Base-by-base conservation (phyloP, 2,329 filamentous ascomycete species). In the Exophiala alcalophila region DNA sequence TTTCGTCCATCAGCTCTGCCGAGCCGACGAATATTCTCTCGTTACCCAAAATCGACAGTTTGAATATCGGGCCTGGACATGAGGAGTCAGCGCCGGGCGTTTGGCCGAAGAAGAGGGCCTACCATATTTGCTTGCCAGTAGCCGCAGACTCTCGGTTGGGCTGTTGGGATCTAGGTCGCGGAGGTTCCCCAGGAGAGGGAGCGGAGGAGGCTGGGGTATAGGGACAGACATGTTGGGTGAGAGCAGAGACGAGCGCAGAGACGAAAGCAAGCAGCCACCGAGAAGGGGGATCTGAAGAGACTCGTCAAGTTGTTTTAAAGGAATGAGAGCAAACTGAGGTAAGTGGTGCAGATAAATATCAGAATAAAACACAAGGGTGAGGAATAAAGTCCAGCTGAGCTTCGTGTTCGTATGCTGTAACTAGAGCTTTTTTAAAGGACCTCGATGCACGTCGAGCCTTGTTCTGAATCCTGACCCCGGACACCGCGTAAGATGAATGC, bases 1-100 rank as follows among this genome's bases (percentile, higher is more conserved):
- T 57, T 55, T 86, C 82, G 42, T 83, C 72, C 21, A 84, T 65
- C 0, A 86, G 65, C 25, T 71, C 72, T 12, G 74, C 70, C 21
- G 66, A 76, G 29, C 68, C 71, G 30, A 77, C 65, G 42, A 83
- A 64, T 30, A 81, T 67, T 11, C 69, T 58, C 4, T 65, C 57
- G 10, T 60, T 62, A 1, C 72, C 67, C 4, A 73, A 69, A 4
- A 81, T 59, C 11, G 63, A 69, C 35, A 85, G 64, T 50, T 76
- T 71, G 57, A 70, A 83, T 44, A 83, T 80, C n/a, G 76, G 72
- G 23, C 78, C 78, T 78, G 52, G 12, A 6, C 15, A 8, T 12
- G 11, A 15, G 12, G 16, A 9, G 19, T 31, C 23, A 44, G 27
- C n/a, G n/a, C 11, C 20, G 23, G 15, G 15, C 15, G 14, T 8